Evolutionary conservation across 179 eudicot genomes (phyloP).

Genomic region (Amaranthus tricolor): DNA sequence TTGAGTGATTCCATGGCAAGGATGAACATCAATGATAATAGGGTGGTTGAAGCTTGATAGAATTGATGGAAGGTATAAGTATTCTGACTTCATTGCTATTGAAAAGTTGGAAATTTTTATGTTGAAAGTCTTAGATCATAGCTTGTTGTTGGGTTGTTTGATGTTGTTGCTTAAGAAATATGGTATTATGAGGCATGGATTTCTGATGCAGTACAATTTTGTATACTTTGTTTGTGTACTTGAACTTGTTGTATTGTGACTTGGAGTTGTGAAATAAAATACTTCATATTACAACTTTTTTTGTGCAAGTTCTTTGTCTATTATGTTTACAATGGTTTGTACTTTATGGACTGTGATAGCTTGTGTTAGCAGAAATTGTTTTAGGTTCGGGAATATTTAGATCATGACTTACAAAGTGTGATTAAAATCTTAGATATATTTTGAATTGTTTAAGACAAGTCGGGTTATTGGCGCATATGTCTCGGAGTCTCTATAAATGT

Average conservation of each 20-base stretch:
- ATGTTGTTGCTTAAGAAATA: constrained; percentile 5
- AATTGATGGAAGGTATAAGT: constrained; percentile 13
- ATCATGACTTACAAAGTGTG: too few relatives aligned
- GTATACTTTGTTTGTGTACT: constrained; percentile 18
- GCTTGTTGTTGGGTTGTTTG: constrained; percentile 6
- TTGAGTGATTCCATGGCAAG: constrained; percentile 52
- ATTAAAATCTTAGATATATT: too few relatives aligned
- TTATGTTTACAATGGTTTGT: neutral
- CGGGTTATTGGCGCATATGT: too few relatives aligned
- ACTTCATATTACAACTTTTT: neutral
- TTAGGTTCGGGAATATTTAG: neutral
- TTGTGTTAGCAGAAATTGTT: neutral
- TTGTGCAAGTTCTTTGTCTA: neutral
- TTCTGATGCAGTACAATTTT: constrained; percentile 14
- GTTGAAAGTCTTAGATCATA: constrained; percentile 3
- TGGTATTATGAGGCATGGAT: constrained; percentile 6
- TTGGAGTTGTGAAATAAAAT: constrained; percentile 16
- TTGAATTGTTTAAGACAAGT: too few relatives aligned
- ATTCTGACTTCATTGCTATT: constrained; percentile 1
- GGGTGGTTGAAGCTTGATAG: constrained; percentile 42
- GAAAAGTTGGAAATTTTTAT: constrained; percentile 6
- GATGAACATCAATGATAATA: constrained; percentile 35
- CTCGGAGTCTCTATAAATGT: too few relatives aligned
- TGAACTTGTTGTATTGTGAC: constrained; percentile 12
- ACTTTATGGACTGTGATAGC: neutral